These are phyloP conservation scores for Tuber indicum DNA, from an alignment of 495 filamentous ascomycete genomes.

Conservation along the genomic window DNA sequence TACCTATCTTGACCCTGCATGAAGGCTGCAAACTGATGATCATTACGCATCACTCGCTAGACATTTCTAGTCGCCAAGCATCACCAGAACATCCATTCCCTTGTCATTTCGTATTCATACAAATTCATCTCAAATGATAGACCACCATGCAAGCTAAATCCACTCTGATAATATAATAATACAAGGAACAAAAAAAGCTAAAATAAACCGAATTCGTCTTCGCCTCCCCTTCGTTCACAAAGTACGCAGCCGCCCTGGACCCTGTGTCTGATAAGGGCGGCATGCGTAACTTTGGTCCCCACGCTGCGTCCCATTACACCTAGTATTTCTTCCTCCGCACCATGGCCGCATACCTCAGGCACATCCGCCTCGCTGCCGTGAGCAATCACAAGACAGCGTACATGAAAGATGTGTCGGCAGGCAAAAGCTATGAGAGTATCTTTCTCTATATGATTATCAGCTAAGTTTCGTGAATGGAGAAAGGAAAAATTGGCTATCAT, in stretches of 20 bases:
- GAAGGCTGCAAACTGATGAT: not conserved
- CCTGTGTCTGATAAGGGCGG: slow-evolving; percentile 65
- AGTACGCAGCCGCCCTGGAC: slow-evolving; percentile 59
- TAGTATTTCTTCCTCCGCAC: slow-evolving; percentile 29
- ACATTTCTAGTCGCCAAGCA: not conserved
- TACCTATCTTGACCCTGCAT: not conserved
- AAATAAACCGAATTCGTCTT: slow-evolving; percentile 26
- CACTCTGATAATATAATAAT: not conserved
- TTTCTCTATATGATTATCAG: slow-evolving; percentile 50
- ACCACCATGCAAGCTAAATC: not conserved
- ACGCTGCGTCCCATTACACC: slow-evolving; percentile 54
- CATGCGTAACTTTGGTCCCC: slow-evolving; percentile 82
- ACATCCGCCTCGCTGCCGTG: slow-evolving; percentile 45
- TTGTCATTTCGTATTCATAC: not conserved
- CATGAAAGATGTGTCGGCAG: slow-evolving; percentile 86
- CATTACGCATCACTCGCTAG: not conserved
- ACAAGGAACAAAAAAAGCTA: not conserved
- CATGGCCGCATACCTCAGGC: slow-evolving; percentile 29
- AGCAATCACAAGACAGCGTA: slow-evolving; percentile 60
- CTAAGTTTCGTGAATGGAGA: not conserved
- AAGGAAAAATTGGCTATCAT: slow-evolving; percentile 44
- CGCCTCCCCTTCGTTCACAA: slow-evolving; percentile 37
- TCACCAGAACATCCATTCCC: not conserved
- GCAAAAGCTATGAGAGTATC: slow-evolving; percentile 84
- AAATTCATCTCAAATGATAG: not conserved